Base-by-base conservation (phyloP, 768 basidiomycete genomes). In the Mycena latifolia region DNA sequence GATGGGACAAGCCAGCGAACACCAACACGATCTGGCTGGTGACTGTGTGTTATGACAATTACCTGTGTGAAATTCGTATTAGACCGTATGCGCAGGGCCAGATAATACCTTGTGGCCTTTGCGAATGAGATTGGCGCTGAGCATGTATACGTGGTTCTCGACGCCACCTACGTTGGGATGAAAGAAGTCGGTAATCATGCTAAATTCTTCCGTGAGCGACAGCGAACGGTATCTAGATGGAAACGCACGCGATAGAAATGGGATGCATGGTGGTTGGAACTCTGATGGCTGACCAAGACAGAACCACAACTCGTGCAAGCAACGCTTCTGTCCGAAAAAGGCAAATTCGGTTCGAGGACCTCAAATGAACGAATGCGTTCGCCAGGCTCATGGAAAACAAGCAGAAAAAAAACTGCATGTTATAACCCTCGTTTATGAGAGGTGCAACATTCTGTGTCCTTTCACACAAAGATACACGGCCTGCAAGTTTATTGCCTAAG, bases 151-250 rank as follows among this genome's bases (percentile, higher is more conserved):
- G 77, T 98, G 95, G 65, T 90, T 96, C 79, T 99, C 98, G 33
- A 99, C 97, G 10, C 98, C 98, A 4, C 98, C 98, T 3, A 96
- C 91, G 63, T 88, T 85, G 0, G 98, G 98, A 74, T 94, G 89
- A 80, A 98, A 99, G 82, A 99, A 99, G 80, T 99, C 98, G 45
- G 91, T 93, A 63, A 99, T 89, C 94, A 99, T 95, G 48, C 96
- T 97, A 68, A 48, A 14, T 62, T 33, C 57, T 24, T 61, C 35
- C 20, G 12, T 54, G 28, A 56, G 55, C 37, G 29, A 6, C 63
- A 56, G n/a, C n/a, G 24, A 27, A 15, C 12, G 29, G 8, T 25
- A 45, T 24, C 17, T 18, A 25, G 27, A 46, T 25, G 27, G 15
- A 46, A 37, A 74, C 80, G 22, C 54, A 80, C 80, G 80, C 80